Evolutionary conservation across 768 basidiomycete genomes (phyloP).

Genomic region (Omphalotus guepiniiformis): DNA sequence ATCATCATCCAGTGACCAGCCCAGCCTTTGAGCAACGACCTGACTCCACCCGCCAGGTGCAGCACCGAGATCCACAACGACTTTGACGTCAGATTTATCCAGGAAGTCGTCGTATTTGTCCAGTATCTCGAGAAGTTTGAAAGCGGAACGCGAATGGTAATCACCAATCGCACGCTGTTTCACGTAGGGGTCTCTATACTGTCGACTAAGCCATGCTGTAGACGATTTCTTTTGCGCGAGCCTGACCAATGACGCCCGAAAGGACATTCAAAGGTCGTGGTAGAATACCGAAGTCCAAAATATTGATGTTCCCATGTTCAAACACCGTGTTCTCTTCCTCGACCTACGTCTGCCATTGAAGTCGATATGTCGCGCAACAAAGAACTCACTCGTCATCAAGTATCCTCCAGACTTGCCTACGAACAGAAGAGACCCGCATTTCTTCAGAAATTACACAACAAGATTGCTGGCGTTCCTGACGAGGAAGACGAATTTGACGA

Average conservation of each 20-base stretch:
- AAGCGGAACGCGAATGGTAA: slow-evolving; percentile 86
- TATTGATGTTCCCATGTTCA: slow-evolving; percentile 31
- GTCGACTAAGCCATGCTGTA: slow-evolving; percentile 63
- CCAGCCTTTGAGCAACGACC: slow-evolving; percentile 64
- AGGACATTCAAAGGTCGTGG: too few relatives aligned
- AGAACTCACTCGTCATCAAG: slow-evolving; percentile 39
- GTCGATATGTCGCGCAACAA: too few relatives aligned
- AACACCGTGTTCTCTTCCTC: slow-evolving; percentile 11
- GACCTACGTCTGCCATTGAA: too few relatives aligned
- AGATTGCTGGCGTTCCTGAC: slow-evolving; percentile 27
- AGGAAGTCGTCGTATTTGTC: slow-evolving; percentile 51
- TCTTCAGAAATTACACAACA: slow-evolving; percentile 37
- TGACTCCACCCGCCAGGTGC: slow-evolving; percentile 96
- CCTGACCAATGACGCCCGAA: too few relatives aligned
- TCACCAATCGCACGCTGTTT: slow-evolving; percentile 38
- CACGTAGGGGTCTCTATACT: slow-evolving; percentile 69
- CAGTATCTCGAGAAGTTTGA: slow-evolving; percentile 85
- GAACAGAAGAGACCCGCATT: slow-evolving; percentile 39
- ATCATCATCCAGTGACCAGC: slow-evolving; percentile 32
- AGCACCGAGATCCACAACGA: slow-evolving; percentile 84
- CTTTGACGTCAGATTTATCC: slow-evolving; percentile 43
- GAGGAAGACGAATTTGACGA: slow-evolving; percentile 28
- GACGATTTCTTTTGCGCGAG: slow-evolving; percentile 45
- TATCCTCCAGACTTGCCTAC: slow-evolving; percentile 47
- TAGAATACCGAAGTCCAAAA: too few relatives aligned